Conservation (phyloP, 805 yeast species). For the Millerozyma acaciae region DNA sequence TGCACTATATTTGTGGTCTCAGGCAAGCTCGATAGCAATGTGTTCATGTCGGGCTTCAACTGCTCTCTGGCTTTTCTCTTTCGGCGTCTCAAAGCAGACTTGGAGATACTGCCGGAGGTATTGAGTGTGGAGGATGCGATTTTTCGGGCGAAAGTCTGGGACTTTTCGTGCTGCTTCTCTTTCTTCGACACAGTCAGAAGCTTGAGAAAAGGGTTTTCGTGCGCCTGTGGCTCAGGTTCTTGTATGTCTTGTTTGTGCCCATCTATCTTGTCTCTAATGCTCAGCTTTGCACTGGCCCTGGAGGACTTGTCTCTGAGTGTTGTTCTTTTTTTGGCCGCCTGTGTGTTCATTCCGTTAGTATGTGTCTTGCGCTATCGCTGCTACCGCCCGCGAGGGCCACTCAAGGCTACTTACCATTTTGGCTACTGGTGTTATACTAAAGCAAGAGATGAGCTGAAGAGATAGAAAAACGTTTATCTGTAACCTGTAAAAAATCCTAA, state of each 20-base stretch:
- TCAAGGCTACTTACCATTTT: slow-evolving; percentile 1
- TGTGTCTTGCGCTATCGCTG: neutral
- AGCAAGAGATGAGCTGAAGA: no score
- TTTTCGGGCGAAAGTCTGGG: slow-evolving; percentile 32
- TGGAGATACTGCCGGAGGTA: slow-evolving; percentile 51
- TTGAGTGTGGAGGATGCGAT: slow-evolving; percentile 26
- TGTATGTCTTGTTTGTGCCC: slow-evolving; percentile 20
- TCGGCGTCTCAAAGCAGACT: slow-evolving; percentile 62
- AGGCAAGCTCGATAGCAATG: slow-evolving; percentile 51
- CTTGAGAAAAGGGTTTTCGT: slow-evolving; percentile 50
- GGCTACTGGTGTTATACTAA: neutral
- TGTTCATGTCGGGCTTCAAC: slow-evolving; percentile 64
- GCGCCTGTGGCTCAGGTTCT: slow-evolving; percentile 13
- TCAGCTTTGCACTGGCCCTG: slow-evolving; percentile 13
- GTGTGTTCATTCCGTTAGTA: slow-evolving; percentile 6
- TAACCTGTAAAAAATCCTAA: no score
- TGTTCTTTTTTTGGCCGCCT: slow-evolving; percentile 32
- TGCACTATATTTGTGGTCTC: slow-evolving; percentile 21
- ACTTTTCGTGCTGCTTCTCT: slow-evolving; percentile 44
- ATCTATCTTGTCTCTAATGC: slow-evolving; percentile 22
- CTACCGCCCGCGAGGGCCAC: neutral
- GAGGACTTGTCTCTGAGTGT: slow-evolving; percentile 32
- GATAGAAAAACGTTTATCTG: no score
- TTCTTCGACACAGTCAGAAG: slow-evolving; percentile 50
- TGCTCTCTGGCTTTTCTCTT: slow-evolving; percentile 58